Evolutionary conservation across 495 filamentous ascomycete species (phyloP), one percentile per base, ranked within the genome.

Genomic region (Daldinia concentrica): DNA sequence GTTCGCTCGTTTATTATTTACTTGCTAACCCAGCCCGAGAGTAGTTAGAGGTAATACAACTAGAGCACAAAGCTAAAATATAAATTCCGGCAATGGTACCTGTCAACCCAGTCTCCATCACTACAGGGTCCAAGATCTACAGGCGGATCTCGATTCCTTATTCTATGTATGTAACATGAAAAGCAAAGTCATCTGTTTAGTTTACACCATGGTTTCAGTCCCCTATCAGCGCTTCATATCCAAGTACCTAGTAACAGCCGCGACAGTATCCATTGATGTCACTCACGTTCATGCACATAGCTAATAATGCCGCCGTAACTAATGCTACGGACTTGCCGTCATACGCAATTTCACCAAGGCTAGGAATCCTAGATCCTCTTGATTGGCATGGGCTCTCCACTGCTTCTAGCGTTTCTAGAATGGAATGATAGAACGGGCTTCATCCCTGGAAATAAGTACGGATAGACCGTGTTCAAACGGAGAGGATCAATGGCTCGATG

Each of bases 331-430:
- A 62, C 55, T 64, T 32, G 61, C 70, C 66, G 71, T 63, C 37
- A 32, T 45, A 36, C 43, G 48, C 37, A 69, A 66, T 69, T 62
- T 63, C 48, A 59, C 62, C 57, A 22, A 62, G 62, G 51, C 50
- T 19, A 36, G 48, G 32, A 54, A 59, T 62, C 51, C 32, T 17
- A 17, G 54, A 69, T 65, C 57, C 55, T 55, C 54, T 6, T 36
- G 26, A 22, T 24, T 22, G 3, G 7, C 27, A 36, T 51, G 64
- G 56, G 51, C 17, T 50, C 17, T 59, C 65, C 65, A 66, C 66
- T 66, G 60, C 66, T 73, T 69, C 70, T 68, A 73, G 65, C 60
- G 65, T 52, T 73, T 73, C 71, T 73, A 73, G 71, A 69, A 73
- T 36, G 50, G 56, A 57, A 59, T 63, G 37, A 62, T 15, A 56